Evolutionary conservation across 202 grass and related monocot species (phyloP), one percentile per base, ranked within the genome.

Genomic region (Schoenoplectus tabernaemontani): DNA sequence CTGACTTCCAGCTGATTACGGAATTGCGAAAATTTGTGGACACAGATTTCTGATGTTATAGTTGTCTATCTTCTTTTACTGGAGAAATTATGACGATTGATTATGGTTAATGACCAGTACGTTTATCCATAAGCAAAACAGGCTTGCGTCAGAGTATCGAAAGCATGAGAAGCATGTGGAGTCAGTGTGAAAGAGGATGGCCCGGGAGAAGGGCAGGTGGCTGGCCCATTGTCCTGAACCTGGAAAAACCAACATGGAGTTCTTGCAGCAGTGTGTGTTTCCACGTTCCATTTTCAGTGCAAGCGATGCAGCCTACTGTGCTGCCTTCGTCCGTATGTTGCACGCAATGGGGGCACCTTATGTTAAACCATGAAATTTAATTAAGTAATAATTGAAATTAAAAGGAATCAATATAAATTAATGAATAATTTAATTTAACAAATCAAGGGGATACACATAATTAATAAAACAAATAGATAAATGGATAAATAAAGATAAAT

Each of bases 221-320:
- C 81, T 98, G 81, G 90, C 82, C 82, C 87, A 91, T 10, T 87
- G 91, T 81, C 96, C 86, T 4, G 96, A 98, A 85, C 88, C 96
- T 66, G 75, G 92, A 66, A 98, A 98, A 84, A 92, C 90, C 57
- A 98, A 95, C 82, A 91, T 98, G 89, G 96, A 98, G 80, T 98
- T 98, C 79, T 83, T 95, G 53, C 96, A 98, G 81, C 86, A 90
- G 30, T 98, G 96, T 68, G 88, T 98, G 66, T 98, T 86, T 70
- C 96, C 96, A 22, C 96, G 96, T 59, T 94, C 89, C 54, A 79
- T 90, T 42, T 92, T 95, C 78, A 95, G 96, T 67, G 87, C 91
- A 81, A 90, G 83, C 36, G 96, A 98, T 86, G 96, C 96, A 72
- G 96, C 90, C 19, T 98, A 98, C 78, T 95, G 90, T 81, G 96